phyloP scores from a whole-genome alignment of 768 basidiomycete genomes.

The Mycena maculata region DNA sequence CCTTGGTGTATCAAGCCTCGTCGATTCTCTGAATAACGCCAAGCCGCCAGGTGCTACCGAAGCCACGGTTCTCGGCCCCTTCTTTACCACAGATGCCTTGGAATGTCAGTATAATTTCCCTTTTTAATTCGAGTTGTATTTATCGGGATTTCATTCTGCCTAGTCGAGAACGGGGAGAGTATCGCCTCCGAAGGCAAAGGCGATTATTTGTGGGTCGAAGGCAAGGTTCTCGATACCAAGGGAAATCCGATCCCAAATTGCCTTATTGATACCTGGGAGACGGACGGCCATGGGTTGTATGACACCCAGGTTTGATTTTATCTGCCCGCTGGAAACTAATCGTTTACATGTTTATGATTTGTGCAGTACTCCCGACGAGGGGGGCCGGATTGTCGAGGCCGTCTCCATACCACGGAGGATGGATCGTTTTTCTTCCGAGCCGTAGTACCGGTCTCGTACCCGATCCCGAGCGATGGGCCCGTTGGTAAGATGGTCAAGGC shows the following conservation, averaged over 20 bases:
- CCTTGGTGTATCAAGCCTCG: conserved; percentile 81
- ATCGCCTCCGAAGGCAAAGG: conserved; percentile 93
- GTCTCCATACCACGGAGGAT: conserved; percentile 66
- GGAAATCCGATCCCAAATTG: conserved; percentile 76
- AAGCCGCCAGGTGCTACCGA: conserved; percentile 73
- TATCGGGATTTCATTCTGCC: background rate
- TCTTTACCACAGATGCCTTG: conserved; percentile 82
- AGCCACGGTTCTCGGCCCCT: conserved; percentile 84
- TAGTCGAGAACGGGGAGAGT: conserved; percentile 75
- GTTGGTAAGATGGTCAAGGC: conserved; percentile 70
- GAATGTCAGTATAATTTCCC: conserved; percentile 60
- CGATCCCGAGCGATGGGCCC: conserved; percentile 84
- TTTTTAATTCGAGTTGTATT: background rate
- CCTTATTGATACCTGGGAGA: conserved; percentile 87
- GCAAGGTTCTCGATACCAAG: conserved; percentile 69
- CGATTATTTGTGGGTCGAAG: conserved; percentile 85
- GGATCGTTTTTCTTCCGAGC: conserved; percentile 80
- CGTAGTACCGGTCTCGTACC: conserved; percentile 75
- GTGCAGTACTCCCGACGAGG: conserved; percentile 64
- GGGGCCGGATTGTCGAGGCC: conserved; percentile 79
- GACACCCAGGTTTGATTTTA: conserved; percentile 48
- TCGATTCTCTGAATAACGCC: conserved; percentile 80
- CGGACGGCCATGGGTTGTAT: conserved; percentile 68
- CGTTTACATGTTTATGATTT: background rate
- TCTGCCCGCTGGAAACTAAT: too few relatives aligned